Conservation (phyloP, 345 rosid genomes). For the Rhodomyrtus tomentosa region DNA sequence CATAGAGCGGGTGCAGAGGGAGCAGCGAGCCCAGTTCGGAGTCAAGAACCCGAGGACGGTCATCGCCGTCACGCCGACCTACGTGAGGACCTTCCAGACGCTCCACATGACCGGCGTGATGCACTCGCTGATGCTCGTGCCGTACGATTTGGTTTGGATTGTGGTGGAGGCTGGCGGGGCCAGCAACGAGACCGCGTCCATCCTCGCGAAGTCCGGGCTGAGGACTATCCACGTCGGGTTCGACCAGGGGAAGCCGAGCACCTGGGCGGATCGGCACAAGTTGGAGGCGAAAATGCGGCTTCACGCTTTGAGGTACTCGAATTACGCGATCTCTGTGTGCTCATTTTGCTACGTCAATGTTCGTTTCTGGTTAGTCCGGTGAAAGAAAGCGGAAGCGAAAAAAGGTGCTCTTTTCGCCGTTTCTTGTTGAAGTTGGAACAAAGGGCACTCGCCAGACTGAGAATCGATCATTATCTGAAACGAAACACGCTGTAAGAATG, state of each 20-base stretch:
- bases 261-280: slow-evolving; percentile 65
- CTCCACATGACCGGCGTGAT: slow-evolving; percentile 87
- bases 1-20: slow-evolving; percentile 81
- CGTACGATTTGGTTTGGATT: slow-evolving; percentile 87
- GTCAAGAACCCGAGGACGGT: slow-evolving; percentile 47
- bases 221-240: slow-evolving; percentile 58
- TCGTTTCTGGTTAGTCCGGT: neutral
- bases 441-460: neutral
- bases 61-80: slow-evolving; percentile 85
- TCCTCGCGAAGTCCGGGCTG: slow-evolving; percentile 55
- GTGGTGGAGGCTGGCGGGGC: slow-evolving; percentile 89
- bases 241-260: slow-evolving; percentile 51
- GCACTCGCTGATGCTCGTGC: slow-evolving; percentile 84
- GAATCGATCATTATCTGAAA: neutral
- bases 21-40: slow-evolving; percentile 73
- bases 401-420: neutral
- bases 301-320: slow-evolving; percentile 51
- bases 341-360: neutral
- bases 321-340: neutral
- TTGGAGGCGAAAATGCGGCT: slow-evolving; percentile 84
- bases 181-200: slow-evolving; percentile 64
- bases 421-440: neutral
- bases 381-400: neutral
- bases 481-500: neutral
- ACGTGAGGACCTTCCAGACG: slow-evolving; percentile 85